Percentiles rank a stretch among this genome's conserved stretches.
phyloP scores from a whole-genome alignment of 2,329 filamentous ascomycete genomes.

The Penicillium hesseltinei region DNA sequence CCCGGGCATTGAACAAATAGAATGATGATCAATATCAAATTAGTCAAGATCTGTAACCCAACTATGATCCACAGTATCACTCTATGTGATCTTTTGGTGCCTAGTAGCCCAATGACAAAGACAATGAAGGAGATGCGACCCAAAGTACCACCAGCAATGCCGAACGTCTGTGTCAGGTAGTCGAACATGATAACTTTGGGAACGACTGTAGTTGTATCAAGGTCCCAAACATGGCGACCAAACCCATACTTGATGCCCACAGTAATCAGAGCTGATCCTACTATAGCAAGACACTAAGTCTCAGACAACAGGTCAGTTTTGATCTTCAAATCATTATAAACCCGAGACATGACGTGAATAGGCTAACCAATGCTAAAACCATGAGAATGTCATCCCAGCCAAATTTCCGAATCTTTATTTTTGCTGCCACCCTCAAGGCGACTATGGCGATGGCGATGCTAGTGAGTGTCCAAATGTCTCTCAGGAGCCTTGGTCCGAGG shows the following conservation, averaged over 20 bases:
- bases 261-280: conserved; percentile 25
- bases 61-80: conserved; percentile 21
- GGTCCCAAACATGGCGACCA: conserved; percentile 14
- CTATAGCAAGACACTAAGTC: conserved; percentile 17
- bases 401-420: conserved; percentile 23
- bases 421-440: conserved; percentile 21
- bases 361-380: conserved; percentile 25
- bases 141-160: conserved; percentile 20
- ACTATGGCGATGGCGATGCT: conserved; percentile 18
- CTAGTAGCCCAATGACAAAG: conserved; percentile 23
- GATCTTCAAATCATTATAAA: not conserved
- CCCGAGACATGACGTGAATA: not conserved
- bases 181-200: conserved; percentile 26
- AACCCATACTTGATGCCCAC: conserved; percentile 22
- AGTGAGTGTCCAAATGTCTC: conserved; percentile 24
- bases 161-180: conserved; percentile 27
- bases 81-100: conserved; percentile 15
- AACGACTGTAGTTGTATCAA: not conserved
- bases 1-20: conserved; percentile 28
- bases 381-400: conserved; percentile 26
- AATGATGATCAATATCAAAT: conserved; percentile 24
- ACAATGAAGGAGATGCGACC: conserved; percentile 27
- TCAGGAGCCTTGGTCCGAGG: conserved; percentile 17
- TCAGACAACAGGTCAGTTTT: conserved; percentile 7
- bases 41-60: conserved; percentile 23